These are phyloP conservation scores for Bocquillonia castaneifolia DNA, from an alignment of 441 rosid genomes.

Conservation along the genomic window DNA sequence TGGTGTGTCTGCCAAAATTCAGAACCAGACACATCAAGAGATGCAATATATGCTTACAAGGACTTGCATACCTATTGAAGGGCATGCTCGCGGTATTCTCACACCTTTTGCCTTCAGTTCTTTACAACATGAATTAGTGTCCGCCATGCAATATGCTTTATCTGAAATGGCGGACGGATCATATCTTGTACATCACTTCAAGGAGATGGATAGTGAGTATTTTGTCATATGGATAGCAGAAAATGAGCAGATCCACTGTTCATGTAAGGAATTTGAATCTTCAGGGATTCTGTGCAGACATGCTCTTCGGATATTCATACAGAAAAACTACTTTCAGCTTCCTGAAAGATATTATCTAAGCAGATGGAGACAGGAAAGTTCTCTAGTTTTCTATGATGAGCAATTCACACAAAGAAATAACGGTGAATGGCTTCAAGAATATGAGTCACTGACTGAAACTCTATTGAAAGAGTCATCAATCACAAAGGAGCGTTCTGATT, in stretches of 20 bases:
- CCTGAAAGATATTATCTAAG: constrained; percentile 64
- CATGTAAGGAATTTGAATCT: constrained; percentile 86
- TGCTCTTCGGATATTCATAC: constrained; percentile 50
- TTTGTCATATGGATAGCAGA: constrained; percentile 69
- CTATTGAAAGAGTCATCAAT: constrained; percentile 57
- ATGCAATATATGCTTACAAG: constrained; percentile 47
- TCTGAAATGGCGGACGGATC: constrained; percentile 82
- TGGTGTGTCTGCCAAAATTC: constrained; percentile 41
- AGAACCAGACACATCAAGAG: constrained; percentile 34
- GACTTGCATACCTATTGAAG: constrained; percentile 84
- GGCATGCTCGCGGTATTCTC: constrained; percentile 63
- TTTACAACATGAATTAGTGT: constrained; percentile 66
- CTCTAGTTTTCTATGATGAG: constrained; percentile 35
- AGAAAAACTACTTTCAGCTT: constrained; percentile 73
- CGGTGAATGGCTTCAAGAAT: constrained; percentile 51
- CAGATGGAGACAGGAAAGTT: constrained; percentile 66
- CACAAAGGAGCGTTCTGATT: constrained; percentile 52
- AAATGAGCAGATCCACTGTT: constrained; percentile 77
- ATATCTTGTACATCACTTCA: constrained; percentile 59
- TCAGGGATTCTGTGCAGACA: constrained; percentile 81
- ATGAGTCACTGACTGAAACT: constrained; percentile 55
- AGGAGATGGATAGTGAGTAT: constrained; percentile 76
- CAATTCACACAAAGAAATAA: constrained; percentile 34
- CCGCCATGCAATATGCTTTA: constrained; percentile 67
- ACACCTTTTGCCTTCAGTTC: constrained; percentile 72